Evolutionary conservation across 2,329 filamentous ascomycete genomes (phyloP).

Genomic region (Epichloe hybrida): DNA sequence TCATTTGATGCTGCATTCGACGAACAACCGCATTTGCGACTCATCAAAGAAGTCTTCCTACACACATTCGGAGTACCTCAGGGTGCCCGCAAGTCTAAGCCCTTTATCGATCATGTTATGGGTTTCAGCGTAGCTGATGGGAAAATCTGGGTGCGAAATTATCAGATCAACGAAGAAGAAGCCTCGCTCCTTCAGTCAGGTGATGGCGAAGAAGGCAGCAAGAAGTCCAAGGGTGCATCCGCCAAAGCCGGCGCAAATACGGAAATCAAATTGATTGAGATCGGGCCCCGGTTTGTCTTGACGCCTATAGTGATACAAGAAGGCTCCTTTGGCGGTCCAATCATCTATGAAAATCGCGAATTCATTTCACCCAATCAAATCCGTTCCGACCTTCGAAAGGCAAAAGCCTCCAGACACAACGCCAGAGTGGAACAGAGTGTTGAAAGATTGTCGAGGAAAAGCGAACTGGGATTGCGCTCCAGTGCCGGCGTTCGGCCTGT

Average conservation of each 20-base stretch:
- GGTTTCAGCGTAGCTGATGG: slow-evolving; percentile 81
- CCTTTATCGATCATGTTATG: slow-evolving; percentile 92
- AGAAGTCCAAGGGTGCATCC: slow-evolving; percentile 23
- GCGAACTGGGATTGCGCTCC: slow-evolving; percentile 60
- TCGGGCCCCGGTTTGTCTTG: slow-evolving; percentile 83
- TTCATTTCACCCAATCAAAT: slow-evolving; percentile 96
- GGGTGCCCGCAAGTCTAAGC: slow-evolving; percentile 78
- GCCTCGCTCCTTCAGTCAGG: slow-evolving; percentile 31
- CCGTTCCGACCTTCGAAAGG: slow-evolving; percentile 62
- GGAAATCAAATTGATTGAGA: slow-evolving; percentile 76
- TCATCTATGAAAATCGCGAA: slow-evolving; percentile 97
- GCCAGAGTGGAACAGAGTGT: slow-evolving; percentile 59
- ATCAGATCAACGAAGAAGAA: slow-evolving; percentile 81
- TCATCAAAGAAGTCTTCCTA: slow-evolving; percentile 81
- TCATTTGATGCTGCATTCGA: slow-evolving; percentile 88
- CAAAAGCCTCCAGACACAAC: slow-evolving; percentile 68
- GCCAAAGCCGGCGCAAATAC: slow-evolving; percentile 42
- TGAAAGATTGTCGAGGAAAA: slow-evolving; percentile 61
- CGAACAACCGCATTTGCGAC: slow-evolving; percentile 59
- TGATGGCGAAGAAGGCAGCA: slow-evolving; percentile 27
- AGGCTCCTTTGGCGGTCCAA: slow-evolving; percentile 85
- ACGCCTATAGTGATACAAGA: slow-evolving; percentile 94
- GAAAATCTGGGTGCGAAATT: slow-evolving; percentile 92
- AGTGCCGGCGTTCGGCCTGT: slow-evolving; percentile 49
- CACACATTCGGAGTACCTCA: slow-evolving; percentile 90